Evolutionary conservation across 768 basidiomycete genomes (phyloP).

Genomic region (Suillus luteus): DNA sequence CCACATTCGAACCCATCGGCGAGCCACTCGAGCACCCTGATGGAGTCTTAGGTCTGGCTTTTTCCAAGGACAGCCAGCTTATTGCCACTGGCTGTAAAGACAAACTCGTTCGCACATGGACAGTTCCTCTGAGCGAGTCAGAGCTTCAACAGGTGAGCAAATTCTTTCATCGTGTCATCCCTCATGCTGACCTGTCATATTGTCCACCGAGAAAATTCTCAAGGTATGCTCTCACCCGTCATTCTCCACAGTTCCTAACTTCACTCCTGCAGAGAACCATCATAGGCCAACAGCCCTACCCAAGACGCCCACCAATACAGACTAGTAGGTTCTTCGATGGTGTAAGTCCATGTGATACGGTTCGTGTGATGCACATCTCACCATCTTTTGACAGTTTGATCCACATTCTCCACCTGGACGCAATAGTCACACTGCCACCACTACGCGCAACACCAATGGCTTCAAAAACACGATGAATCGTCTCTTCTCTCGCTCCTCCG

Average conservation of each 20-base stretch:
- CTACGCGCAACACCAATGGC: not conserved
- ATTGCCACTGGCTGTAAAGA: not conserved
- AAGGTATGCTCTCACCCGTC: not conserved
- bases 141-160: not conserved
- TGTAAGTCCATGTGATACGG: not conserved
- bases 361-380: not conserved
- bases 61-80: not conserved
- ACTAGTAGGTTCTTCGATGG: not conserved
- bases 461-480: not conserved
- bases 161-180: not conserved
- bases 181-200: not conserved
- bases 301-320: not conserved
- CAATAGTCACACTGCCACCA: not conserved
- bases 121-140: not conserved
- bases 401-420: not conserved
- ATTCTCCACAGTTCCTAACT: not conserved
- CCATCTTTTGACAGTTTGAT: not conserved
- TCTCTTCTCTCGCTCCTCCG: not conserved
- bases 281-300: not conserved
- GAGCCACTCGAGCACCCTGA: not conserved
- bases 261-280: not conserved
- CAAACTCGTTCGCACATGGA: not conserved
- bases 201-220: not conserved
- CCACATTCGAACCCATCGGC: not conserved
- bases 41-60: rapidly evolving